Percentiles rank a stretch among this genome's conserved stretches.
Evolutionary conservation across 164 flowering plant species (phyloP).

Genomic region (Amborella trichopoda): DNA sequence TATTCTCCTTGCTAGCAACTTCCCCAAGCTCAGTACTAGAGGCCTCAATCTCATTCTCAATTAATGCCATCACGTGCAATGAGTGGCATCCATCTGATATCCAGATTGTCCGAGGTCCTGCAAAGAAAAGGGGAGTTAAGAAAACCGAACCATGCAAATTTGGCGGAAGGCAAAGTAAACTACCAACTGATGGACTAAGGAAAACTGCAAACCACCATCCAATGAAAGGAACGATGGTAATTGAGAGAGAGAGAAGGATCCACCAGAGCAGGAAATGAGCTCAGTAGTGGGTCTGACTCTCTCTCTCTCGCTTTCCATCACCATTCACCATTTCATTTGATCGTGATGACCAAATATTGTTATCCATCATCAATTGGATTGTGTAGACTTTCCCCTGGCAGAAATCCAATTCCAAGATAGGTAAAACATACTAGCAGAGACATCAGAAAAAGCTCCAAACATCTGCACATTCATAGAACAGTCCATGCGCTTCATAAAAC

Average conservation of each 20-base stretch:
- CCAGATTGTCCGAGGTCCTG: constrained; percentile 67
- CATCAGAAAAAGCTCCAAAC: constrained; percentile 56
- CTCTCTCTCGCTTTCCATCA: too few relatives aligned
- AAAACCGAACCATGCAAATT: constrained; percentile 4
- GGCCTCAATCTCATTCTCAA: constrained; percentile 32
- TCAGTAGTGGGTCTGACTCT: too few relatives aligned
- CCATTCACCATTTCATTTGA: too few relatives aligned
- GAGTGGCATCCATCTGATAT: constrained; percentile 62
- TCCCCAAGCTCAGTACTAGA: constrained; percentile 20
- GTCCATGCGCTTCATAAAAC: constrained; percentile 36
- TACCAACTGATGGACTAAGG: too few relatives aligned
- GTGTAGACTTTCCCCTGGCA: too few relatives aligned
- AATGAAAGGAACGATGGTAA: too few relatives aligned
- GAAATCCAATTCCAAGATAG: neutral
- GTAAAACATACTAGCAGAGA: neutral
- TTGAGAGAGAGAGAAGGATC: too few relatives aligned
- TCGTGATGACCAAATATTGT: too few relatives aligned
- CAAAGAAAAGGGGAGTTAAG: constrained; percentile 11
- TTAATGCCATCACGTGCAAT: constrained; percentile 32
- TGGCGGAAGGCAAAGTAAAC: too few relatives aligned
- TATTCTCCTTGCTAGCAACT: constrained; percentile 26
- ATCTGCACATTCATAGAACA: constrained; percentile 45
- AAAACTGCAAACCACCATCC: too few relatives aligned
- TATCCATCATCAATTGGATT: too few relatives aligned
- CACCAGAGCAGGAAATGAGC: too few relatives aligned